phyloP scores from a whole-genome alignment of 108 stramenopile species.

The Fistulifera solaris region DNA sequence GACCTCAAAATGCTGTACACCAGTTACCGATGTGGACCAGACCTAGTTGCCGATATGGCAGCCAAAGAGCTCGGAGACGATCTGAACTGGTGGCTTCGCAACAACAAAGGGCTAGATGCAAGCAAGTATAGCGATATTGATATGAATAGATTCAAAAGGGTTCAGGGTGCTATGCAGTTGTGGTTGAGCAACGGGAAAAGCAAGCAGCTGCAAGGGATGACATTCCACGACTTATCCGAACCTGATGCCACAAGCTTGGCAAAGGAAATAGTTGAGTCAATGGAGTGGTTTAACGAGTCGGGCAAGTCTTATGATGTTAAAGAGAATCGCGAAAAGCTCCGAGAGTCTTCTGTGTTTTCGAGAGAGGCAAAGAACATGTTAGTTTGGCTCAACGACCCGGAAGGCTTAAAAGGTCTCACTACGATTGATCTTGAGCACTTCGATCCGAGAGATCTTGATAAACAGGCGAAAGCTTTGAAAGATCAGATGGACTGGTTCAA shows the following conservation, averaged over 20 bases:
- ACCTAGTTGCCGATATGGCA: conserved; percentile 6
- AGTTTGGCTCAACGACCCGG: not conserved
- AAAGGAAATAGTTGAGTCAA: not conserved
- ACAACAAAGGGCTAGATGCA: conserved; percentile 18
- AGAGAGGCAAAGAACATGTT: not conserved
- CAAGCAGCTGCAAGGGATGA: not conserved
- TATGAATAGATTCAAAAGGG: conserved; percentile 17
- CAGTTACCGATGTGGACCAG: conserved; percentile 18
- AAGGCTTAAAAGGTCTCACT: not conserved
- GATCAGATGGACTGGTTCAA: conserved; percentile 8
- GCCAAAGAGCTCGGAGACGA: conserved; percentile 18
- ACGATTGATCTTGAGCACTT: not conserved
- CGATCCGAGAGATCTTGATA: not conserved
- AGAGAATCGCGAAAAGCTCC: not conserved
- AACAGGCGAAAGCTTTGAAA: conserved; percentile 2
- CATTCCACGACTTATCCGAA: not conserved
- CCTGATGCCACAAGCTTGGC: not conserved
- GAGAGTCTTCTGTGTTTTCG: not conserved
- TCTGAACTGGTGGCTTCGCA: conserved; percentile 27
- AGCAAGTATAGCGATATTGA: conserved; percentile 16
- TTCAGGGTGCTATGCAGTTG: conserved; percentile 16
- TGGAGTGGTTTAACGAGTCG: not conserved
- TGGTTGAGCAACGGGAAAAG: conserved; percentile 7
- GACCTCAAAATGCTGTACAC: conserved; percentile 30
- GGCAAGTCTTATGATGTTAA: not conserved